These are phyloP conservation scores for Copromyces sp. DNA, from an alignment of 495 filamentous ascomycete species.

Conservation along the genomic window DNA sequence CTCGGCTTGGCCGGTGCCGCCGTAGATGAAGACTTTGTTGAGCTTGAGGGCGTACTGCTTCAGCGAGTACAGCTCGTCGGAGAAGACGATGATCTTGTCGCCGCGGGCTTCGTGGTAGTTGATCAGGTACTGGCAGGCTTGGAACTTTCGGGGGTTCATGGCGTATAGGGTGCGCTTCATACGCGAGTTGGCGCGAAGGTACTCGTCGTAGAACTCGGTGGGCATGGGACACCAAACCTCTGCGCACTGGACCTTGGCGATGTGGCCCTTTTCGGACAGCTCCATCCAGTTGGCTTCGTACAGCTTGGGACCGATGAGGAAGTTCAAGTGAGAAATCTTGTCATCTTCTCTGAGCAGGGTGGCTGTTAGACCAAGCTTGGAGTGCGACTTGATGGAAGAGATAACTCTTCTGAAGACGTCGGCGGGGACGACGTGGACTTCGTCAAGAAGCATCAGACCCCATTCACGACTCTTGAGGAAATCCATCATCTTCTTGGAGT, in stretches of 20 bases:
- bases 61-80: constrained; percentile 94
- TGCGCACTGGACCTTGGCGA: constrained; percentile 93
- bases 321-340: constrained; percentile 96
- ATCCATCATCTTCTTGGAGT: constrained; percentile 96
- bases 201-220: constrained; percentile 93
- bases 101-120: constrained; percentile 94
- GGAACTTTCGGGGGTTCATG: constrained; percentile 97
- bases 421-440: constrained; percentile 96
- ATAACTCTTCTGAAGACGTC: constrained; percentile 93
- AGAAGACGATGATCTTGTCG: constrained; percentile 98
- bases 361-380: constrained; percentile 92
- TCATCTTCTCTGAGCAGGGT: constrained; percentile 94
- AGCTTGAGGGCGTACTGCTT: constrained; percentile 76
- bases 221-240: constrained; percentile 99
- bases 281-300: constrained; percentile 99
- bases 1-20: constrained; percentile 76
- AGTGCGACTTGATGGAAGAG: constrained; percentile 81
- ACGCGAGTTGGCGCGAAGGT: constrained; percentile 47
- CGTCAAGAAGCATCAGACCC: constrained; percentile 96
- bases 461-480: constrained; percentile 87
- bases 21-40: constrained; percentile 86
- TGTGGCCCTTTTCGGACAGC: constrained; percentile 90
- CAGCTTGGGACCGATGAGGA: constrained; percentile 92
- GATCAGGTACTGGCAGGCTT: constrained; percentile 93
- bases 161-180: constrained; percentile 71